phyloP scores from a whole-genome alignment of 768 basidiomycete genomes.

The Kwoniella botswanensis region DNA sequence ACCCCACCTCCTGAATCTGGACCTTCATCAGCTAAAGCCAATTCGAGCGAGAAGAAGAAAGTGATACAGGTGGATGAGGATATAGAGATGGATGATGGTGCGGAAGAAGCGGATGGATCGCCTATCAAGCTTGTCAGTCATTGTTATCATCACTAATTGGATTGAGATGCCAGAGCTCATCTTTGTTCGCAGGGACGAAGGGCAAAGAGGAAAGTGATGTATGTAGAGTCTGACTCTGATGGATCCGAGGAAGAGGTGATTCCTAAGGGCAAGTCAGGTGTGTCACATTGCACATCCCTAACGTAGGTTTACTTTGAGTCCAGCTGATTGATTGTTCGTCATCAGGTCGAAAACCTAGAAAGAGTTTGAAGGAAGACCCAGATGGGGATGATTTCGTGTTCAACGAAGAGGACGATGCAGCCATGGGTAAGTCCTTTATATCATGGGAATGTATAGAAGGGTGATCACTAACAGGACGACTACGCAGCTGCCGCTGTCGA shows the following conservation, averaged over 20 bases:
- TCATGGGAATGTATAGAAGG: background rate
- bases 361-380: constrained; percentile 48
- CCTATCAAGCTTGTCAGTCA: constrained; percentile 41
- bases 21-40: constrained; percentile 13
- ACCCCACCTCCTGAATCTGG: constrained; percentile 36
- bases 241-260: constrained; percentile 29
- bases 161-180: constrained; percentile 2
- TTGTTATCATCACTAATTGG: background rate
- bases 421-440: constrained; percentile 39
- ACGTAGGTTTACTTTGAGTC: background rate
- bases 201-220: constrained; percentile 49
- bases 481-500: constrained; percentile 44
- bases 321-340: background rate
- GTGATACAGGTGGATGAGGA: constrained; percentile 24
- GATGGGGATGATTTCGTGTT: constrained; percentile 56
- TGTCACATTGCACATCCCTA: background rate
- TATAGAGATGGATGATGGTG: constrained; percentile 28
- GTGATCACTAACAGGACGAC: background rate
- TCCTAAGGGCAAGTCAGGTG: constrained; percentile 13
- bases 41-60: constrained; percentile 21
- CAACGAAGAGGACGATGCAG: constrained; percentile 48
- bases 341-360: constrained; percentile 40
- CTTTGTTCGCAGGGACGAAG: constrained; percentile 29
- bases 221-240: constrained; percentile 45
- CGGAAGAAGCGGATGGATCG: constrained; percentile 35